A percentile compares a stretch with the other conserved stretches of the same genome.
phyloP scores from a whole-genome alignment of 768 basidiomycete species.

The Tulasnella sp. region DNA sequence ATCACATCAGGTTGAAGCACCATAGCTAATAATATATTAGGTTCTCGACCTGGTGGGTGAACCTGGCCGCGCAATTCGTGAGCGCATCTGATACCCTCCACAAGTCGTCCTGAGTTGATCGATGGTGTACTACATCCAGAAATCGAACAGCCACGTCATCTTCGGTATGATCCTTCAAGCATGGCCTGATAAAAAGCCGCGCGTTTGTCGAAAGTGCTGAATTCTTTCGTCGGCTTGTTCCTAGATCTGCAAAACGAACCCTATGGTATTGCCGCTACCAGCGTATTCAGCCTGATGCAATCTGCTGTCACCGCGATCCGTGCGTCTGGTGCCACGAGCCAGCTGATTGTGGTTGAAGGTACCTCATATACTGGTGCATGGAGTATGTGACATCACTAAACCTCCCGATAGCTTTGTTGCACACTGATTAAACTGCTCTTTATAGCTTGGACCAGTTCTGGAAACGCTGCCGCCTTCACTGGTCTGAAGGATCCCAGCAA shows the following conservation, averaged over 20 bases:
- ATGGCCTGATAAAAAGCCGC: background rate
- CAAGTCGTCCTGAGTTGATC: background rate
- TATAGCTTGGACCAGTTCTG: constrained; percentile 43
- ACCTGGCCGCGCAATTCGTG: constrained; percentile 45
- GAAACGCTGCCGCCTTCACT: constrained; percentile 43
- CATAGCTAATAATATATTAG: constrained; percentile 2
- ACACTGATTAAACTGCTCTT: background rate
- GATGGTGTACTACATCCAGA: background rate
- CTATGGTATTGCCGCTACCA: constrained; percentile 40
- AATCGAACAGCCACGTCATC: constrained; percentile 38
- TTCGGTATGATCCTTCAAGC: constrained; percentile 28
- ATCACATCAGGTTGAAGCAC: background rate
- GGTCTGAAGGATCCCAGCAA: constrained; percentile 47
- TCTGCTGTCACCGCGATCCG: constrained; percentile 57
- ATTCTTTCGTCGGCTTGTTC: background rate
- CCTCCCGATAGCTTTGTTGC: background rate
- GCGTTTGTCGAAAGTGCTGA: background rate
- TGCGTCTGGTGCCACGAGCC: constrained; percentile 43
- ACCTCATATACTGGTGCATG: constrained; percentile 48
- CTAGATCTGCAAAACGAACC: constrained; percentile 56
- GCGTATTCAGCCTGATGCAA: constrained; percentile 48
- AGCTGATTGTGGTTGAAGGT: constrained; percentile 34
- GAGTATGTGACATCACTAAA: constrained; percentile 28
- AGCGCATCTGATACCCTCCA: constrained; percentile 19
- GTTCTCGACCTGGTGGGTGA: constrained; percentile 36